Conservation (phyloP, 1,284 basidiomycete species). For the Microbotryum silenes-acaulis region DNA sequence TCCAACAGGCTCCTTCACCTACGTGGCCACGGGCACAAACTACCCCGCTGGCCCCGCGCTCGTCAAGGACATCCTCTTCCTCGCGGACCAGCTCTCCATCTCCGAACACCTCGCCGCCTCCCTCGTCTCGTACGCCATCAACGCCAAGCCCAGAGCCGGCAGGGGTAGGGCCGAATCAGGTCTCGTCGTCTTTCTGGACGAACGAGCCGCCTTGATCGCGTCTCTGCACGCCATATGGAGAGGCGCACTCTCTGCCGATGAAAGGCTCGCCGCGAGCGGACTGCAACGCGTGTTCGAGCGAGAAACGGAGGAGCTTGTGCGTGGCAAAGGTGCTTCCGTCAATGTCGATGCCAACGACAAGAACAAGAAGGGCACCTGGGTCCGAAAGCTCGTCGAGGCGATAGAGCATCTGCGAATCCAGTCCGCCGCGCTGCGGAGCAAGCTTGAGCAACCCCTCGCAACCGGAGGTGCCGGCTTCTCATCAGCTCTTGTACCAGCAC, state of each 20-base stretch:
- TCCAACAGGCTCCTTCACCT: constrained; percentile 27
- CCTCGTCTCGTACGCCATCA: constrained; percentile 58
- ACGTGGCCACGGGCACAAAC: constrained; percentile 41
- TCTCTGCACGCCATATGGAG: constrained; percentile 52
- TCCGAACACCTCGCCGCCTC: constrained; percentile 67
- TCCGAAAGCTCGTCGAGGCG: constrained; percentile 54
- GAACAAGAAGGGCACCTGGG: constrained; percentile 44
- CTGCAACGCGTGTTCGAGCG: constrained; percentile 32
- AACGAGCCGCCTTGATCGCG: constrained; percentile 59
- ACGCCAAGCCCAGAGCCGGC: constrained; percentile 33
- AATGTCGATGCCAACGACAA: constrained; percentile 27
- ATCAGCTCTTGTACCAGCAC: constrained; percentile 38
- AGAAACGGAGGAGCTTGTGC: constrained; percentile 29
- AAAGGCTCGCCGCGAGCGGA: constrained; percentile 18
- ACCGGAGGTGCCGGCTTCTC: constrained; percentile 46
- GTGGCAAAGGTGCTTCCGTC: constrained; percentile 31
- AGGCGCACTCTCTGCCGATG: constrained; percentile 33
- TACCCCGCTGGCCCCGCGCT: constrained; percentile 60
- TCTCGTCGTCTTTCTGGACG: constrained; percentile 57
- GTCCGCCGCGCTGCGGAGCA: constrained; percentile 39
- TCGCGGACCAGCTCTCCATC: constrained; percentile 64
- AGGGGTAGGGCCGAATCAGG: constrained; percentile 47
- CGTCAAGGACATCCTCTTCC: constrained; percentile 56
- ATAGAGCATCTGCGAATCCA: constrained; percentile 53
- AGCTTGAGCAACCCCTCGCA: constrained; percentile 50